Percentiles rank a stretch among this genome's conserved stretches.
phyloP scores from a whole-genome alignment of 148 eudicot species.

The Nyssa sinensis region DNA sequence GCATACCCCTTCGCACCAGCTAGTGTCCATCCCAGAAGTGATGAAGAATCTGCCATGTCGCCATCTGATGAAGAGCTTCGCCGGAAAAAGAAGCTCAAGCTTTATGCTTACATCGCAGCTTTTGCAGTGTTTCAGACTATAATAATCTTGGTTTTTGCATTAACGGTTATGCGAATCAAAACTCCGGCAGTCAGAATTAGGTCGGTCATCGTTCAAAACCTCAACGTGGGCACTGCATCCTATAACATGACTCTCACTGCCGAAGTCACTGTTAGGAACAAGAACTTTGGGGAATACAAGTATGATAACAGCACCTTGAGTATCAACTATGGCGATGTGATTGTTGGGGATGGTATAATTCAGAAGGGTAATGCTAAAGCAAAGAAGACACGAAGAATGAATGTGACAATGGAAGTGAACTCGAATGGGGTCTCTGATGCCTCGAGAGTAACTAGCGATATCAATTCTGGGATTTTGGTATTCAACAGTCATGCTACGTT shows the following conservation, averaged over 20 bases:
- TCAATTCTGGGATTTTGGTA: conserved; percentile 23
- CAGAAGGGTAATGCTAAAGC: conserved; percentile 18
- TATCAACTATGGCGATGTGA: conserved; percentile 14
- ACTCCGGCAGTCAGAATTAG: neutral
- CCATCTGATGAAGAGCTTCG: neutral
- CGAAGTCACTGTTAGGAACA: conserved; percentile 22
- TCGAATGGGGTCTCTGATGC: neutral
- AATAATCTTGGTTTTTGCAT: conserved; percentile 9
- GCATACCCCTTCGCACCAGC: neutral
- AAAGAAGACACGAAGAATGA: conserved; percentile 15
- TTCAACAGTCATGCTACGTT: conserved; percentile 18
- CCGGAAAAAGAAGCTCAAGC: neutral
- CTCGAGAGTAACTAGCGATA: conserved; percentile 1
- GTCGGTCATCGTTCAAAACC: conserved; percentile 1
- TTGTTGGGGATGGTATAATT: conserved; percentile 21
- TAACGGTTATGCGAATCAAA: conserved; percentile 19
- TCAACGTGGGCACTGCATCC: neutral
- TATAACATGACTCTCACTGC: conserved; percentile 15
- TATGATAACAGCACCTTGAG: conserved; percentile 13
- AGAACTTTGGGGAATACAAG: conserved; percentile 14
- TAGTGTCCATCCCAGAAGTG: neutral
- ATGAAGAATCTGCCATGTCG: neutral
- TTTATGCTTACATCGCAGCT: neutral
- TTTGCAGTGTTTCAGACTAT: conserved; percentile 1
- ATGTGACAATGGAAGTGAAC: neutral